Percentiles rank a stretch among this genome's conserved stretches.
Conservation (phyloP, 2,329 filamentous ascomycete species). For the Talaromyces sp. region DNA sequence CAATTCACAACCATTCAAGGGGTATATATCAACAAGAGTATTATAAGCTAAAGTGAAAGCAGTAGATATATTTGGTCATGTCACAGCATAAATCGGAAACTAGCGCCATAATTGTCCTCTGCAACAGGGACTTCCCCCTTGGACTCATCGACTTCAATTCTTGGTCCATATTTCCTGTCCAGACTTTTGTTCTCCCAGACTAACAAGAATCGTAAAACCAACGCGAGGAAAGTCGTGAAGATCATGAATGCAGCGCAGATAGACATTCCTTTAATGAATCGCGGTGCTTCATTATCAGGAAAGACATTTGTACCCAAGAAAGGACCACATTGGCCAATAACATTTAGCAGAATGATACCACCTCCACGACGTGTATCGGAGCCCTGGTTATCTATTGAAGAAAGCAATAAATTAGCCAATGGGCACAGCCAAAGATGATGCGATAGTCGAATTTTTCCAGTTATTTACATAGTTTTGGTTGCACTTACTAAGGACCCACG, state of each 20-base stretch:
- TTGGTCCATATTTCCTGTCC: slow-evolving; percentile 51
- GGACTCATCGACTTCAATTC: slow-evolving; percentile 17
- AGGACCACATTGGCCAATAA: slow-evolving; percentile 68
- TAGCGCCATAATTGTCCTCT: slow-evolving; percentile 45
- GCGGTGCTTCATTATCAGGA: slow-evolving; percentile 52
- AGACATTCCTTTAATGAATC: slow-evolving; percentile 58
- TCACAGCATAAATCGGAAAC: slow-evolving; percentile 43
- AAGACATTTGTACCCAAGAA: slow-evolving; percentile 67
- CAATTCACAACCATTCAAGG: too few relatives aligned
- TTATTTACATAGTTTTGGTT: background rate
- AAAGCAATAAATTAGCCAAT: background rate
- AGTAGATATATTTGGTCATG: background rate
- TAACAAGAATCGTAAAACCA: slow-evolving; percentile 57
- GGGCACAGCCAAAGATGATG: background rate
- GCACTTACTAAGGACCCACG: slow-evolving; percentile 61
- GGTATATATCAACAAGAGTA: too few relatives aligned
- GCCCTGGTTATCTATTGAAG: slow-evolving; percentile 64
- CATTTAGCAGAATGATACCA: slow-evolving; percentile 67
- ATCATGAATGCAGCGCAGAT: slow-evolving; percentile 66
- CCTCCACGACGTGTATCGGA: slow-evolving; percentile 68
- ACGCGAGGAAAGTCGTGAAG: slow-evolving; percentile 59
- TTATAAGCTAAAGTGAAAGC: too few relatives aligned
- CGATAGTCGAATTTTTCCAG: background rate
- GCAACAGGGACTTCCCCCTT: slow-evolving; percentile 26
- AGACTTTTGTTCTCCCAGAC: slow-evolving; percentile 64